Conservation (phyloP, 306 rosid species). For the Sicyos baderoa region DNA sequence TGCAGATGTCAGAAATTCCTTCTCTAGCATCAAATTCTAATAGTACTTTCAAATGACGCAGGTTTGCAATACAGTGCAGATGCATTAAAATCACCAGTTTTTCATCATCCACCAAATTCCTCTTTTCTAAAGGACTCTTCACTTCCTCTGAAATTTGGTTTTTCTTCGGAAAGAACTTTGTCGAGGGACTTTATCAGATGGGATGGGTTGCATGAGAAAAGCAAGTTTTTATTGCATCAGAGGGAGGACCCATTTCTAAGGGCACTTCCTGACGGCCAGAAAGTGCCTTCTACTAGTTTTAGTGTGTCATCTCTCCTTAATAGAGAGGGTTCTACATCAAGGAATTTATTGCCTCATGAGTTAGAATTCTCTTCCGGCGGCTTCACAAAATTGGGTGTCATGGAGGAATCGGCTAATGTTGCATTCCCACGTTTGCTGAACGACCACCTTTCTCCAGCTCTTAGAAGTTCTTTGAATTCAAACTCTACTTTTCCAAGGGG, state of each 20-base stretch:
- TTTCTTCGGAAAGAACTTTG: slow-evolving; percentile 31
- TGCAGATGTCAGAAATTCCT: slow-evolving; percentile 29
- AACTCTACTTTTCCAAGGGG: slow-evolving; percentile 20
- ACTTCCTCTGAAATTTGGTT: slow-evolving; percentile 33
- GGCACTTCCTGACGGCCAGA: slow-evolving; percentile 17
- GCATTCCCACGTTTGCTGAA: slow-evolving; percentile 27
- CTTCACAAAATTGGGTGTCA: slow-evolving; percentile 19
- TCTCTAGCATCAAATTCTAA: slow-evolving; percentile 26
- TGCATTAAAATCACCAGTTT: slow-evolving; percentile 38
- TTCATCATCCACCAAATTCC: slow-evolving; percentile 35
- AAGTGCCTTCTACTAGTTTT: slow-evolving; percentile 20
- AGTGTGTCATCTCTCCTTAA: slow-evolving; percentile 18
- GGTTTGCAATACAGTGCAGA: slow-evolving; percentile 21
- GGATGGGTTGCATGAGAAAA: slow-evolving; percentile 36
- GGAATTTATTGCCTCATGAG: slow-evolving; percentile 38
- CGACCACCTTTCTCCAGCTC: slow-evolving; percentile 27
- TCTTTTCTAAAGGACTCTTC: slow-evolving; percentile 19
- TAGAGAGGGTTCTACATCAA: slow-evolving; percentile 25
- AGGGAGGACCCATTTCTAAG: slow-evolving; percentile 29
- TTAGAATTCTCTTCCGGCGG: slow-evolving; percentile 36
- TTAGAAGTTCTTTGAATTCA: slow-evolving; percentile 25
- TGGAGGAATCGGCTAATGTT: slow-evolving; percentile 35
- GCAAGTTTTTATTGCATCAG: slow-evolving; percentile 28
- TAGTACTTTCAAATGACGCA: slow-evolving; percentile 29
- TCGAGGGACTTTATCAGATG: slow-evolving; percentile 32